Percentiles rank a stretch among this genome's conserved stretches.
Conservation (phyloP, 106 monocot species). For the Cymbidium sinense region DNA sequence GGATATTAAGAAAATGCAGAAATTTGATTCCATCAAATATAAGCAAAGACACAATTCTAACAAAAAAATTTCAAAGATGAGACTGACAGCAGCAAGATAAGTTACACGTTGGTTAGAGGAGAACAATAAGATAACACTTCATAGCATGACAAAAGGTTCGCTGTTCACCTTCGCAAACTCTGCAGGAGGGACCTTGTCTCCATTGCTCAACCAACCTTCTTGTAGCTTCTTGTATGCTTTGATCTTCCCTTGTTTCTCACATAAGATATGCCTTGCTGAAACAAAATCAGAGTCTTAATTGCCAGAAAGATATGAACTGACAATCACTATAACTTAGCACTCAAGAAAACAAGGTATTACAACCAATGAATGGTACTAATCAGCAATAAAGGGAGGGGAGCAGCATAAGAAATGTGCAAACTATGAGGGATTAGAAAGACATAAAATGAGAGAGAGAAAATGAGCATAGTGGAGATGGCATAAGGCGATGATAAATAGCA, state of each 20-base stretch:
- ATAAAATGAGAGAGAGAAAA: neutral
- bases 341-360: neutral
- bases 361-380: neutral
- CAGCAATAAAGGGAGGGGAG: neutral
- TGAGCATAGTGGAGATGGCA: too few species aligned
- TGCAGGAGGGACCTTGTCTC: constrained; percentile 96
- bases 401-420: neutral
- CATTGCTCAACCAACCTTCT: constrained; percentile 93
- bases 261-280: constrained; percentile 89
- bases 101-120: neutral
- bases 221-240: constrained; percentile 95
- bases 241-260: constrained; percentile 97
- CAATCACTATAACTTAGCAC: neutral
- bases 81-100: neutral
- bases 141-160: neutral
- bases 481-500: neutral
- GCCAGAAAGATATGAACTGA: neutral
- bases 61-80: neutral
- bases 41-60: neutral
- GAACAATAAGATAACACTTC: neutral
- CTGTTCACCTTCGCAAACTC: constrained; percentile 82
- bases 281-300: neutral
- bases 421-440: neutral
- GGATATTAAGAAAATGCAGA: neutral
- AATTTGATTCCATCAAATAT: neutral